These are phyloP conservation scores for Alternaria viburni DNA, from an alignment of 2,329 filamentous ascomycete species.

Conservation along the genomic window DNA sequence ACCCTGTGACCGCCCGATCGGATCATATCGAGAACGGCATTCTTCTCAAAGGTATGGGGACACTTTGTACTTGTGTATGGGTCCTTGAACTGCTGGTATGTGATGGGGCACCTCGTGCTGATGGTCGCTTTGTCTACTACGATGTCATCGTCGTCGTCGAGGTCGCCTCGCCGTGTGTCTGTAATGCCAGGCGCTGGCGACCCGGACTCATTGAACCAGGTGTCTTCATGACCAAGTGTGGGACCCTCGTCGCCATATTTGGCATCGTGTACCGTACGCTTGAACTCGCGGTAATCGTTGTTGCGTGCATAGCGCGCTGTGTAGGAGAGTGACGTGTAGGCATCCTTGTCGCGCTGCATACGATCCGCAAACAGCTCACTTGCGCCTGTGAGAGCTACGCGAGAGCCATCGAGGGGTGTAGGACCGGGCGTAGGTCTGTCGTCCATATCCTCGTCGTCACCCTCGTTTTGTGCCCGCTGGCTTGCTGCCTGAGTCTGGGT, in stretches of 20 bases:
- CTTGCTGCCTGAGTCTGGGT: constrained; percentile 29
- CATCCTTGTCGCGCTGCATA: constrained; percentile 51
- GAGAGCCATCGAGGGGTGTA: constrained; percentile 43
- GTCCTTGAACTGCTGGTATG: constrained; percentile 67
- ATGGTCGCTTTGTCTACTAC: constrained; percentile 68
- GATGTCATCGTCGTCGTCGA: constrained; percentile 69
- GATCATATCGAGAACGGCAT: constrained; percentile 65
- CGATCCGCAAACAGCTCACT: constrained; percentile 47
- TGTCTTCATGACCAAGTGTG: constrained; percentile 61
- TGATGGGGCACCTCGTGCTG: constrained; percentile 73
- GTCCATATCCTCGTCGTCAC: constrained; percentile 41
- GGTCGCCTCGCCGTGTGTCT: constrained; percentile 36
- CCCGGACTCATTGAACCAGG: constrained; percentile 67
- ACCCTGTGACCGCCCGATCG: constrained; percentile 25
- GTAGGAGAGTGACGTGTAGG: constrained; percentile 50
- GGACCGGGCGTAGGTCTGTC: constrained; percentile 47
- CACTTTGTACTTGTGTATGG: constrained; percentile 72
- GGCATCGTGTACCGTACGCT: constrained; percentile 66
- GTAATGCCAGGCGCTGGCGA: constrained; percentile 52
- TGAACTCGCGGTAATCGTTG: constrained; percentile 67
- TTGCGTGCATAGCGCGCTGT: constrained; percentile 61
- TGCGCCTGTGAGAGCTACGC: constrained; percentile 41
- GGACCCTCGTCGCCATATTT: constrained; percentile 61
- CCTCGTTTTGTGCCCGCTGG: constrained; percentile 23
- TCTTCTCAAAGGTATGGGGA: constrained; percentile 74